Evolutionary conservation across 345 rosid species (phyloP), one percentile per base, ranked within the genome.

Genomic region (Gossypioides kirkii): DNA sequence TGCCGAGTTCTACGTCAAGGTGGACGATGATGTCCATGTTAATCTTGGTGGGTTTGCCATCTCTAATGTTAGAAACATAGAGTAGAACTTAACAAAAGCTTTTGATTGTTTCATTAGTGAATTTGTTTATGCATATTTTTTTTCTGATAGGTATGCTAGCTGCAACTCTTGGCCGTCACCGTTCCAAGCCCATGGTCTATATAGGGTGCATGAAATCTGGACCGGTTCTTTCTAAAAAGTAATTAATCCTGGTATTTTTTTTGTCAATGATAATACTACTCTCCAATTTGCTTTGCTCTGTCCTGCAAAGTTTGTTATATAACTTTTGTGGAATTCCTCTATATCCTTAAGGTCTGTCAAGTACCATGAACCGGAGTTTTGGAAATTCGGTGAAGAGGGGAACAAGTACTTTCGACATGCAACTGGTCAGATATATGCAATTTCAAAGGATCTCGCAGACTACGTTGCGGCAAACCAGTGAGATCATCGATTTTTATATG

Each of bases 131-230:
- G 32, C 69, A 11, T 49, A 17, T 72, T 72, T 72, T 74, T 74
- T 72, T 72, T 78, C 74, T 36, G 70, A 43, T 59, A 95, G 98
- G 99, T 63, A 78, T 79, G 90, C 89, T 96, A 25, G 98, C 94
- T 71, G 80, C 98, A 38, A 90, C 98, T 52, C 97, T 93, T 80
- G 89, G 90, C 22, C 94, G 85, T 26, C 96, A 96, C 76, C 94
- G 95, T 63, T 86, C 90, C 76, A 96, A 96, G 79, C 97, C 98
- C 41, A 87, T 94, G 70, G 91, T 93, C 75, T 96, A 91, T 72
- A 82, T 93, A 6, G 99, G 97, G 16, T 93, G 99, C 80, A 96
- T 96, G 99, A 96, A 96, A 80, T 96, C 99, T 63, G 98, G 99
- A 59, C 98, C 99, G 12, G 99, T 96, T 62, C 96, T 96, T 81